These are phyloP conservation scores for Cenchrus americanus DNA, from an alignment of 176 grass and related monocot species.

Conservation along the genomic window DNA sequence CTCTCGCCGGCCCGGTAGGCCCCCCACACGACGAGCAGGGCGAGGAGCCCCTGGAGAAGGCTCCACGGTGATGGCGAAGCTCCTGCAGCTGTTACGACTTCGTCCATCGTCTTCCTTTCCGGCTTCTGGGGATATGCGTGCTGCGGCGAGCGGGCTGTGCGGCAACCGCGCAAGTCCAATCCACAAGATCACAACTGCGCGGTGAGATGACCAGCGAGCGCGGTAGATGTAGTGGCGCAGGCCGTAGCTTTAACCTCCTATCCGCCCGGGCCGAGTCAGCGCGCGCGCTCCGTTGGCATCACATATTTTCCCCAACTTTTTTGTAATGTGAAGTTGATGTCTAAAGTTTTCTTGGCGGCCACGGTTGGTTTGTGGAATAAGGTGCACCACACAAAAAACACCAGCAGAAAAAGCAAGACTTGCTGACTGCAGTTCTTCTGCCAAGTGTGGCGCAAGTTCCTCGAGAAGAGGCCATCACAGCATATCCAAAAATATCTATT, in stretches of 20 bases:
- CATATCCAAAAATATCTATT: no score
- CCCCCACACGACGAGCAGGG: constrained; percentile 35
- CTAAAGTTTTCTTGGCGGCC: constrained; percentile 17
- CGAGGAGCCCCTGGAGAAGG: constrained; percentile 17
- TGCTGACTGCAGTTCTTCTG: background rate
- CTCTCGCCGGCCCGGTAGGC: constrained; percentile 12
- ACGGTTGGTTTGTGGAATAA: constrained; percentile 27
- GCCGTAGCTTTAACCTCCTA: background rate
- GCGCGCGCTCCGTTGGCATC: constrained; percentile 22
- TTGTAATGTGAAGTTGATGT: background rate
- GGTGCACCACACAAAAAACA: constrained; percentile 8
- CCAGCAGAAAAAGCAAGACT: background rate
- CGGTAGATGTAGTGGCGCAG: background rate
- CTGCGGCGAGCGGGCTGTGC: no score
- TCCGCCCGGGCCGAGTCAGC: background rate
- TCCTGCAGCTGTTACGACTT: background rate
- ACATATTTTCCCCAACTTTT: background rate
- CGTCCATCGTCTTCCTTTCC: constrained; percentile 15
- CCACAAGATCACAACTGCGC: background rate
- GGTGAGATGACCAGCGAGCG: no score
- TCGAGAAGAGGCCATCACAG: no score
- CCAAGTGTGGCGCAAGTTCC: no score
- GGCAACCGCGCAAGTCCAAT: no score
- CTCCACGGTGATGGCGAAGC: constrained; percentile 11
- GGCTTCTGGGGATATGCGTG: no score